Conservation (phyloP, 148 eudicot genomes). For the Simmondsia chinensis region DNA sequence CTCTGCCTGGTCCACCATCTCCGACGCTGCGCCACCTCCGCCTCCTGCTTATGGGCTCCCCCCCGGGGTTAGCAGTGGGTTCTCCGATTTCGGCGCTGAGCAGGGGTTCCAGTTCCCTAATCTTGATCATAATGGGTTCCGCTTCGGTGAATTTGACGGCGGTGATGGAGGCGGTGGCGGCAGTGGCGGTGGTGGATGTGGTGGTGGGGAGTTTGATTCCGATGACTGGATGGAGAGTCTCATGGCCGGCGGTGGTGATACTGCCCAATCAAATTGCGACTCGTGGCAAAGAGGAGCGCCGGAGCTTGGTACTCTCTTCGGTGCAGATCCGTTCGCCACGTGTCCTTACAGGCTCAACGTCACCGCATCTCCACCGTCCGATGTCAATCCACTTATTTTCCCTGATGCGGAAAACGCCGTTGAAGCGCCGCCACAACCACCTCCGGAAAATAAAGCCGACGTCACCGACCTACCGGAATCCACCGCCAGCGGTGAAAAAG, state of each 20-base stretch:
- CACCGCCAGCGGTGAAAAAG: too few relatives aligned
- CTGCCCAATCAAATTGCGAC: too few relatives aligned
- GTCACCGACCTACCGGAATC: constrained; percentile 3
- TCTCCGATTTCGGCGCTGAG: too few relatives aligned
- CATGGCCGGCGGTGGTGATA: too few relatives aligned
- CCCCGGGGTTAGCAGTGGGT: too few relatives aligned
- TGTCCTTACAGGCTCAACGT: too few relatives aligned
- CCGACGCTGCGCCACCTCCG: constrained; percentile 18
- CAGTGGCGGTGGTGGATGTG: too few relatives aligned
- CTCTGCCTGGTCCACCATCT: constrained; percentile 15
- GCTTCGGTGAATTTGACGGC: too few relatives aligned
- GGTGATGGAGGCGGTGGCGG: too few relatives aligned
- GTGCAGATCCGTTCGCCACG: constrained; percentile 40
- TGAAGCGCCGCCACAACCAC: not conserved
- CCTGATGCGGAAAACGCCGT: too few relatives aligned
- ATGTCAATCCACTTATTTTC: constrained; percentile 49
- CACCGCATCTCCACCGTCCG: constrained; percentile 37
- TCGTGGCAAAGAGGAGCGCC: too few relatives aligned
- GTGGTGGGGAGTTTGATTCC: too few relatives aligned
- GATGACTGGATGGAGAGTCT: constrained; percentile 97
- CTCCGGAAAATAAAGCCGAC: constrained; percentile 6
- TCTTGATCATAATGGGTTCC: constrained; percentile 32
- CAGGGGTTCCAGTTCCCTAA: constrained; percentile 40
- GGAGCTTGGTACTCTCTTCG: constrained; percentile 23
- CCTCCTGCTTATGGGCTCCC: constrained; percentile 16